Percentiles rank a stretch among this genome's conserved stretches.
Evolutionary conservation across 179 eudicot species (phyloP).

Genomic region (Monotropa hypopitys): DNA sequence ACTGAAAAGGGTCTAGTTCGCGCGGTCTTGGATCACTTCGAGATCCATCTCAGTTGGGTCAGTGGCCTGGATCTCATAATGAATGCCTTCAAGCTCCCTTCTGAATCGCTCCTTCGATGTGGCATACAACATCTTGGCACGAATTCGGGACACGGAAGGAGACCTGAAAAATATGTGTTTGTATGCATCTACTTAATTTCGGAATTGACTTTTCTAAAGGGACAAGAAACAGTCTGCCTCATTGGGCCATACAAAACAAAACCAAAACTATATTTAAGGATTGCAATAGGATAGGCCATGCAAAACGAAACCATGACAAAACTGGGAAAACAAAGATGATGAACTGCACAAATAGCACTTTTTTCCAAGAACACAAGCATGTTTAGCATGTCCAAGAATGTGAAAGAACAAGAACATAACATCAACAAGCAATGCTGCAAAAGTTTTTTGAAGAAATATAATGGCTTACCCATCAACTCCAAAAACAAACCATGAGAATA

Average conservation of each 20-base stretch:
- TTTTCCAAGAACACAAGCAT: neutral
- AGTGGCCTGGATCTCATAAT: conserved; percentile 70
- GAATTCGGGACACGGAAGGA: conserved; percentile 55
- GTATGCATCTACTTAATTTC: neutral
- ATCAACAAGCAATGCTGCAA: neutral
- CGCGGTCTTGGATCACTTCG: conserved; percentile 48
- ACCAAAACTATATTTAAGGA: neutral
- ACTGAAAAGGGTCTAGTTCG: conserved; percentile 22
- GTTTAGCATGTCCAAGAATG: conserved; percentile 1
- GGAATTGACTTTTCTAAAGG: neutral
- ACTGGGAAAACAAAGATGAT: neutral
- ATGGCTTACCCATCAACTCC: neutral
- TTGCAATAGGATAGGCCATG: neutral
- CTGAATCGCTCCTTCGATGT: conserved; percentile 58
- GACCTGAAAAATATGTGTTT: conserved; percentile 32
- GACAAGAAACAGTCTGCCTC: neutral
- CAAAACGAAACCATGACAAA: neutral
- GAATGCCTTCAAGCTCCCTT: conserved; percentile 57
- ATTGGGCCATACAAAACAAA: neutral
- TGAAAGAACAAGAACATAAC: neutral
- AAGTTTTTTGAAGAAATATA: neutral
- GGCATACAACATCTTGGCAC: conserved; percentile 68
- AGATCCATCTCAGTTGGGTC: conserved; percentile 61
- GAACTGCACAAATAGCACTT: neutral
- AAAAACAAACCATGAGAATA: neutral